Base-by-base conservation (phyloP, 1,139 yeast species). In the Nakaseomyces nivariensis region DNA sequence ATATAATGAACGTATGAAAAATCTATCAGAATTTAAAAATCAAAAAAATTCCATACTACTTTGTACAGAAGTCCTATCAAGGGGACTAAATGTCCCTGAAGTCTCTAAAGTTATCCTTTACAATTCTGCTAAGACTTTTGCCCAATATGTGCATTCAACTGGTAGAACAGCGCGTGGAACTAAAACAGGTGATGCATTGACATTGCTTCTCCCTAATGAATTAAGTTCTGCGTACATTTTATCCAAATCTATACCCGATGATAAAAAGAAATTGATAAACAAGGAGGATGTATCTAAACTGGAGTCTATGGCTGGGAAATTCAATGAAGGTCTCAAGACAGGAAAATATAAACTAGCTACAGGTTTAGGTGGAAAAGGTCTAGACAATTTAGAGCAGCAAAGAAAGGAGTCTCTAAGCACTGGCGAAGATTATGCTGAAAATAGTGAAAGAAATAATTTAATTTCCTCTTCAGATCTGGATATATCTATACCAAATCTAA, bases 91-190 rank as follows among this genome's bases (percentile, higher is more conserved):
- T 67, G 96, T 94, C 10, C 85, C 87, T 51, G 85, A 83, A 32
- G 75, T 92, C 36, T 81, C 81, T 50, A 67, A 89, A 43, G 97
- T 92, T 2, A 72, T 92, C 8, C 86, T 92, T 57, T 92, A 78
- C 62, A 96, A 92, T 63, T 82, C 96, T 0, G 96, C 97, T 0
- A 85, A 77, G 56, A 96, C 92, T 55, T 77, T 90, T 76, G 97
- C 95, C 55, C 98, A 94, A 64, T 92, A 92, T 62, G 95, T 94
- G 5, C 99, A 92, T 67, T 75, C 98, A 31, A 96, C 90, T 0
- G 99, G 99, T 0, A 73, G 99, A 55, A 94, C 99, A 0, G 99
- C 97, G 0, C 74, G 99, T 53, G 98, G 97, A 0, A 95, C 95
- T 0, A 75, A 75, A 42, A 64, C 66, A 0, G 98, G 98, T 0